Conservation (phyloP, 2,329 filamentous ascomycete genomes). For the Phoma sp. region DNA sequence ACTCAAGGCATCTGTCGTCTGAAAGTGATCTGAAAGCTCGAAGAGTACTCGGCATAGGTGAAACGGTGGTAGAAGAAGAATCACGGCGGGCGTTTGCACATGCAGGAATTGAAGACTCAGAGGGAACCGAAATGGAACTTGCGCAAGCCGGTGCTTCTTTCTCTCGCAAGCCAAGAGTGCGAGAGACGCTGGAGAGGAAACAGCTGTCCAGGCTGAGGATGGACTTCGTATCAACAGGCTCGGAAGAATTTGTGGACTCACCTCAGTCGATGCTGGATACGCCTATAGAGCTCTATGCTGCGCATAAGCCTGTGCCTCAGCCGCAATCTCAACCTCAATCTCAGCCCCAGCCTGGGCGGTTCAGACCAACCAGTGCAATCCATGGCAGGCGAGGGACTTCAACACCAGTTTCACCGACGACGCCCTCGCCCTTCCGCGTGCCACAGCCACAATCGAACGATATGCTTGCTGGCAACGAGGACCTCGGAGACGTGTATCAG, state of each 20-base stretch:
- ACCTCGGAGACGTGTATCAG: conserved; percentile 3
- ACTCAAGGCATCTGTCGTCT: conserved; percentile 7
- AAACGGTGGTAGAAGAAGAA: neutral
- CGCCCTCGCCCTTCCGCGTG: conserved; percentile 5
- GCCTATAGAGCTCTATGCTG: conserved; percentile 38
- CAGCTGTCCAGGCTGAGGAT: conserved; percentile 31
- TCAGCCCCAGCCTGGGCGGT: conserved; percentile 7
- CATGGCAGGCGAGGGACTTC: conserved; percentile 18
- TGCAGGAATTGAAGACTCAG: neutral
- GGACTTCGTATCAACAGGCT: conserved; percentile 26
- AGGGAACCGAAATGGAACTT: conserved; percentile 2
- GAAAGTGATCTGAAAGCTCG: conserved; percentile 10
- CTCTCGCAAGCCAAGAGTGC: conserved; percentile 32
- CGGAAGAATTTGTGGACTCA: conserved; percentile 25
- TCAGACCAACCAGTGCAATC: conserved; percentile 16
- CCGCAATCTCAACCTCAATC: neutral
- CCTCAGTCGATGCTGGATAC: conserved; percentile 39
- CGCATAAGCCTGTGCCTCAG: conserved; percentile 11
- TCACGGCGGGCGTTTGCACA: neutral
- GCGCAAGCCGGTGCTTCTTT: conserved; percentile 19
- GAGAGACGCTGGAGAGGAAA: conserved; percentile 28
- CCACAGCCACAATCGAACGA: conserved; percentile 12
- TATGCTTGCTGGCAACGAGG: conserved; percentile 5
- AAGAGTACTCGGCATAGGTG: neutral
- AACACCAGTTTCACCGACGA: conserved; percentile 14